Evolutionary conservation across 2,329 filamentous ascomycete genomes (phyloP), one percentile per base, ranked within the genome.

Genomic region (Ciborinia camelliae): DNA sequence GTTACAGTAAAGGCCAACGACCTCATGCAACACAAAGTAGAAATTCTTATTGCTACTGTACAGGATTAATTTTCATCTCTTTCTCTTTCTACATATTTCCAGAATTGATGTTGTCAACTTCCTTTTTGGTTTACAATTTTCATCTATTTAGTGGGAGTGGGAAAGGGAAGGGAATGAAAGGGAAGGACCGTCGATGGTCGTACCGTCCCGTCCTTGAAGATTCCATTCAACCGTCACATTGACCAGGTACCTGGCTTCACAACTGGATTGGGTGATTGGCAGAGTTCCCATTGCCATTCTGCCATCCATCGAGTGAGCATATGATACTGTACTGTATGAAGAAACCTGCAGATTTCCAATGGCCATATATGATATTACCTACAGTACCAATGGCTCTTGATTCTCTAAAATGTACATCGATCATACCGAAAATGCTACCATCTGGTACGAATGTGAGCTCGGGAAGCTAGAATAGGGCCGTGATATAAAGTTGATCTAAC

Each of bases 391-490:
- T n/a, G n/a, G n/a, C n/a, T n/a, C n/a, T n/a, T n/a, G n/a, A n/a
- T n/a, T n/a, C n/a, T n/a, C n/a, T n/a, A n/a, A n/a, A n/a, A n/a
- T n/a, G n/a, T n/a, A n/a, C n/a, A n/a, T n/a, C 9, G 45, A 48
- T 48, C 45, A 58, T 47, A 18, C 41, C 41, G 55, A 58, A 28
- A 35, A 47, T 47, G 14, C 55, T 58, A 30, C 41, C 55, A n/a
- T 35, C 30, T 58, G 55, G 28, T 47, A 47, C 41, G 14, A 58
- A 58, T 47, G 55, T 45, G 26, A 47, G 41, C 43, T 48, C 30
- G 55, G 55, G n/a, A 43, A 47, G 47, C 47, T 35, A 35, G 28
- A 59, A 59, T 61, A 61, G 45, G 58, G 32, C 55, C 32, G 58
- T 52, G 45, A 51, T 15, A n/a, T n/a, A n/a, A 39, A 51, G 30